Evolutionary conservation across 768 basidiomycete genomes (phyloP).

Genomic region (Arthromyces matolae): DNA sequence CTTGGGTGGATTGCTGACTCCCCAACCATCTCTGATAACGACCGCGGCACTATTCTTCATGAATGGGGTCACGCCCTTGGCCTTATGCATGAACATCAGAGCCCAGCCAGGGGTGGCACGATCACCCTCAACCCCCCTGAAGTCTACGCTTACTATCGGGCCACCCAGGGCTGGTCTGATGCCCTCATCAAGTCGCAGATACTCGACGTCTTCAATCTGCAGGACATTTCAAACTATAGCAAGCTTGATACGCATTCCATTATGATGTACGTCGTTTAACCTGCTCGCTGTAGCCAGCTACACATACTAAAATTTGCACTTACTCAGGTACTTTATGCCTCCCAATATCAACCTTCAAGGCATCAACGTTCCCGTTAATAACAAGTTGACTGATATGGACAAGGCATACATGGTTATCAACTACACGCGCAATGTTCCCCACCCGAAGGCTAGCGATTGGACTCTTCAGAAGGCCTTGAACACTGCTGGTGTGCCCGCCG

Average conservation of each 20-base stretch:
- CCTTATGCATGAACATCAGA: slow-evolving; percentile 25
- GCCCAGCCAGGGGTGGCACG: slow-evolving; percentile 16
- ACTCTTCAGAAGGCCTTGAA: slow-evolving; percentile 8
- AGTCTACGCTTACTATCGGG: slow-evolving; percentile 8
- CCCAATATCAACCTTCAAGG: not conserved
- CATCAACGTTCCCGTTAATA: slow-evolving; percentile 1
- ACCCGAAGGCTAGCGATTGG: slow-evolving; percentile 2
- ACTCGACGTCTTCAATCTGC: slow-evolving; percentile 10
- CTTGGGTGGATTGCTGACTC: slow-evolving; percentile 15
- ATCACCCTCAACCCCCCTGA: slow-evolving; percentile 15
- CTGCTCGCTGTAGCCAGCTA: not conserved
- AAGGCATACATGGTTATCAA: slow-evolving; percentile 11
- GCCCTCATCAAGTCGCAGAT: slow-evolving; percentile 6
- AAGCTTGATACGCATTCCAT: slow-evolving; percentile 4
- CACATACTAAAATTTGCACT: not conserved
- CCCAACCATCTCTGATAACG: slow-evolving; percentile 2
- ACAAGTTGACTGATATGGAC: slow-evolving; percentile 4
- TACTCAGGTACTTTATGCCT: slow-evolving; percentile 10
- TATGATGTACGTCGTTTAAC: slow-evolving; percentile 6
- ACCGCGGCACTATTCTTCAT: slow-evolving; percentile 22
- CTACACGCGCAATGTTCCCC: slow-evolving; percentile 5
- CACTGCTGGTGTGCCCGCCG: not conserved
- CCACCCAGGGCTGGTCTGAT: slow-evolving; percentile 5
- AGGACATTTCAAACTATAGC: slow-evolving; percentile 8
- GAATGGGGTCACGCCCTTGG: slow-evolving; percentile 26